Percentiles rank a stretch among this genome's conserved stretches.
These are phyloP conservation scores for Xylariaceae sp. DNA, from an alignment of 2,329 filamentous ascomycete genomes.

Conservation along the genomic window DNA sequence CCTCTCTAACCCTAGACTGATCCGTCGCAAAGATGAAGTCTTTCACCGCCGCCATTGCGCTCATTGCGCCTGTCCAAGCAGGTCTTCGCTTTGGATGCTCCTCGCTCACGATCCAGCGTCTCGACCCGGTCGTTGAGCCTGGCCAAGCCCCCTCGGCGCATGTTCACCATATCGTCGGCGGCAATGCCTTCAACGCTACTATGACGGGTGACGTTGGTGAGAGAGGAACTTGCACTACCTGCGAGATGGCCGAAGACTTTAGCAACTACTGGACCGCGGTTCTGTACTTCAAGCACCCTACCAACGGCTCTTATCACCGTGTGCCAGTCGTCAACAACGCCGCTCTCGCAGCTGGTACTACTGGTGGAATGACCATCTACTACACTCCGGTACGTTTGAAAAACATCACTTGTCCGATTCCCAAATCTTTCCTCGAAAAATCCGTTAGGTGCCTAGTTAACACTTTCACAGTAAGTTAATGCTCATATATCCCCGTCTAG, in stretches of 20 bases:
- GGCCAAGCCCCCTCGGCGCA: slow-evolving; percentile 39
- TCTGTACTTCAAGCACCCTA: slow-evolving; percentile 43
- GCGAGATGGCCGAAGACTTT: slow-evolving; percentile 41
- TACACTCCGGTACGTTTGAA: slow-evolving; percentile 35
- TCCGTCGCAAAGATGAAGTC: slow-evolving; percentile 38
- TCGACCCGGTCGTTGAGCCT: slow-evolving; percentile 42
- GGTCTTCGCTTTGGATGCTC: slow-evolving; percentile 43
- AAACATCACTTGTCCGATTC: not conserved
- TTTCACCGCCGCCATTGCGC: slow-evolving; percentile 34
- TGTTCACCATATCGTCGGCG: slow-evolving; percentile 43
- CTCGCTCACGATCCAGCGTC: slow-evolving; percentile 40
- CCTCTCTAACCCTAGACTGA: not conserved
- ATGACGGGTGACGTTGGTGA: slow-evolving; percentile 40
- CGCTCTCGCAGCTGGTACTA: slow-evolving; percentile 38
- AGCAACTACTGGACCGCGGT: slow-evolving; percentile 45
- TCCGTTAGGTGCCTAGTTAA: not conserved
- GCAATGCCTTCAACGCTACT: slow-evolving; percentile 43
- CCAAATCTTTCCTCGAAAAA: not conserved
- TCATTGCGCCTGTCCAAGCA: slow-evolving; percentile 39
- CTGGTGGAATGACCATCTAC: slow-evolving; percentile 43
- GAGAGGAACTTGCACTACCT: slow-evolving; percentile 42
- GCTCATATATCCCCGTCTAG: not conserved
- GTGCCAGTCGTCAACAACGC: slow-evolving; percentile 40
- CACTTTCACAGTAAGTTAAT: slow-evolving; percentile 8
- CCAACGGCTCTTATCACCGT: slow-evolving; percentile 43